Conservation (phyloP, 805 yeast species). For the Danielia oregonensis region DNA sequence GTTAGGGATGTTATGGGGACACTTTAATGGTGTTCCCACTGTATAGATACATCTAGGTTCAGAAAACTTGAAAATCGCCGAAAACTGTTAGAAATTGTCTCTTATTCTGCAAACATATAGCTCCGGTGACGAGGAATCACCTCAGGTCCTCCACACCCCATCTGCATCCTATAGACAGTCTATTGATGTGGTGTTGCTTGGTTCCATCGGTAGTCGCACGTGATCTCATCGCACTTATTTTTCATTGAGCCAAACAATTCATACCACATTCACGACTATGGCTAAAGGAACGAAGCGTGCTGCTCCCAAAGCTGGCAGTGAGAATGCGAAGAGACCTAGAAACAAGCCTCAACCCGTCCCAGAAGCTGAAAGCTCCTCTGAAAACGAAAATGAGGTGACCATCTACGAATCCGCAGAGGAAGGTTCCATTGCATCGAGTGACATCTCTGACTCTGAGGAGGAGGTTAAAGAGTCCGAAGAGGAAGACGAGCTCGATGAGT, state of each 20-base stretch:
- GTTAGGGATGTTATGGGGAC: no score
- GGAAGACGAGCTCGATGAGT: constrained; percentile 14
- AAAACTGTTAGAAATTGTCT: no score
- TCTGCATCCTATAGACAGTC: no score
- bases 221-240: constrained; percentile 20
- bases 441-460: constrained; percentile 11
- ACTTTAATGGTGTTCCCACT: no score
- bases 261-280: constrained; percentile 6
- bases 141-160: no score
- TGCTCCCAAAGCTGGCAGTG: constrained; percentile 14
- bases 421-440: constrained; percentile 15
- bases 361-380: constrained; percentile 18
- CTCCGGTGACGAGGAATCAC: no score
- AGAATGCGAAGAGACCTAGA: constrained; percentile 21
- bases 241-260: constrained; percentile 5
- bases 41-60: no score
- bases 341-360: constrained; percentile 20
- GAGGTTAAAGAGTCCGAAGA: constrained; percentile 3
- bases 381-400: constrained; percentile 18
- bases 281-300: constrained; percentile 32
- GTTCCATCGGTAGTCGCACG: no score
- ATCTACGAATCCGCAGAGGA: constrained; percentile 19
- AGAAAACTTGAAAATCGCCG: no score
- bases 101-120: no score
- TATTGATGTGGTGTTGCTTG: no score